phyloP scores from a whole-genome alignment of 495 filamentous ascomycete genomes.

The Saxispiralis lemnorum region DNA sequence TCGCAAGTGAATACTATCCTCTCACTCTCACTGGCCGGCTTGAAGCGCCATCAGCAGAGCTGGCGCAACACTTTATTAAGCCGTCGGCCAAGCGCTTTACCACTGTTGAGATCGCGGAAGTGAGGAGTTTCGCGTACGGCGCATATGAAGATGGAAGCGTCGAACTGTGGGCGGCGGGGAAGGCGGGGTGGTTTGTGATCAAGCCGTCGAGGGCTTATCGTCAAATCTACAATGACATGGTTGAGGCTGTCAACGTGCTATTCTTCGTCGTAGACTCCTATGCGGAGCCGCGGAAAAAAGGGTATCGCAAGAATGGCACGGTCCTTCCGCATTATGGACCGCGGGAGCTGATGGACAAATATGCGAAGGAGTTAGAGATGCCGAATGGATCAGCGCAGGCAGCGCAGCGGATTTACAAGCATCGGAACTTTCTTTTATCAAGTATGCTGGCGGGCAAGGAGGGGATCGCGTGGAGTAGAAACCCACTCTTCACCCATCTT shows the following conservation, averaged over 20 bases:
- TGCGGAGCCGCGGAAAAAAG: constrained; percentile 11
- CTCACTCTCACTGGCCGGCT: constrained; percentile 34
- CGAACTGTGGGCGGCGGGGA: constrained; percentile 57
- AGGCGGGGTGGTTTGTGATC: constrained; percentile 66
- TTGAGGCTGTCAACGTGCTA: constrained; percentile 50
- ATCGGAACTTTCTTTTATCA: constrained; percentile 37
- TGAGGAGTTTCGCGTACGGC: constrained; percentile 52
- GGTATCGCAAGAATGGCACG: constrained; percentile 7
- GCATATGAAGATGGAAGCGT: constrained; percentile 41
- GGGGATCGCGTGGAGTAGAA: constrained; percentile 37
- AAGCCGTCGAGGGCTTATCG: constrained; percentile 42
- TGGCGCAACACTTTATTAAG: too few species aligned
- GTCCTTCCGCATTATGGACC: constrained; percentile 11
- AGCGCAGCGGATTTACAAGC: constrained; percentile 33
- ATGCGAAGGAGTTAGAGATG: constrained; percentile 14
- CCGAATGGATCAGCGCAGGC: constrained; percentile 28
- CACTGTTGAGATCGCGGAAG: constrained; percentile 45
- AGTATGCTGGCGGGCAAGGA: constrained; percentile 41
- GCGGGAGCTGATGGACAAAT: constrained; percentile 21
- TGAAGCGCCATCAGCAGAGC: background rate
- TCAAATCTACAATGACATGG: constrained; percentile 44
- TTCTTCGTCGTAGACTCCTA: constrained; percentile 47
- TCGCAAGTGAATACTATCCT: constrained; percentile 34
- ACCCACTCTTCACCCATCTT: constrained; percentile 35
- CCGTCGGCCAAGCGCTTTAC: constrained; percentile 15